Base-by-base conservation (phyloP, 139 green algal genomes). In the Chlorokybus atmophyticus region DNA sequence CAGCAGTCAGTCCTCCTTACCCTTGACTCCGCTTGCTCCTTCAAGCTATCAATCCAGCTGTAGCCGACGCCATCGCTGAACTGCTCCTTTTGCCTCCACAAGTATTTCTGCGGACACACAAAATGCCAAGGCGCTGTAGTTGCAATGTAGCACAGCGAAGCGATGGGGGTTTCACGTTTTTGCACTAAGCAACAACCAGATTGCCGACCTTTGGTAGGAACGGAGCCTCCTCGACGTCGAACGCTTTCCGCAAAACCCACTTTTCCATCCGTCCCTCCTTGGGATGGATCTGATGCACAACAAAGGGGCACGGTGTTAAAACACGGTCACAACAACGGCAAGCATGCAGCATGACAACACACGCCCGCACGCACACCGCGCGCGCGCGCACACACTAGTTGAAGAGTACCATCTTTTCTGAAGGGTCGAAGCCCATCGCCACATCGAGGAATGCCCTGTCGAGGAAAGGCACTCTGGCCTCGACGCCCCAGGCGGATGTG, bases 1-100 rank as follows among this genome's bases (percentile, higher is more conserved):
- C 14, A 44, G 38, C 38, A 48, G 17, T 10, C 56, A 23, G 19
- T 44, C 50, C 28, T 68, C 73, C 62, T 68, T 57, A n/a, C n/a
- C n/a, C n/a, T n/a, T n/a, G n/a, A n/a, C 4, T 75, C 60, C 0
- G 83, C 76, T 40, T 90, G 69, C 2, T 74, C 75, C 55, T 83
- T 93, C 26, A 93, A 66, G 8, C 82, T 79, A 55, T 93, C 84
- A 3, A 93, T 83, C 84, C 84, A 93, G 62, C 75, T 65, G 68
- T 93, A 93, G 5, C 84, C 84, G 24, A 93, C 35, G 35, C 89
- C 91, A 66, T 98, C 91, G 27, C 57, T 82, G 83, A 98, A 98
- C 85, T 98, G 91, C 82, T 98, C 91, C 73, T 98, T 98, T 73
- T 98, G 91, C 17, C 91, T 73, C 77, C 78, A 96, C 48, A 96